phyloP scores from a whole-genome alignment of 345 rosid genomes.

The Syzygium aqueum region DNA sequence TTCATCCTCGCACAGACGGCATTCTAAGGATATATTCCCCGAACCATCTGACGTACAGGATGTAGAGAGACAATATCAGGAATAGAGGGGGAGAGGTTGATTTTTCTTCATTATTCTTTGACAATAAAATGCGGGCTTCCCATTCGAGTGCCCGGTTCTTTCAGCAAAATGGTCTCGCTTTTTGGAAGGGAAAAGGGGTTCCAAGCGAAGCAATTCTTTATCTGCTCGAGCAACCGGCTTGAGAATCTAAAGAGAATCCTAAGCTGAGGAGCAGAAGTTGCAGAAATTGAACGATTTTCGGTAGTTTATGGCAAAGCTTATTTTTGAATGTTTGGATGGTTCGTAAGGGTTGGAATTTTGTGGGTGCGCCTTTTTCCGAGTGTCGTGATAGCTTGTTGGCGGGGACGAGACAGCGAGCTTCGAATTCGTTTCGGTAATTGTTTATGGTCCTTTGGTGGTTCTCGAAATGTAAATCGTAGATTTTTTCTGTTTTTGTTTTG shows the following conservation, averaged over 20 bases:
- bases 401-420: constrained; percentile 1
- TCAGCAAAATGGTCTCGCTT: background rate
- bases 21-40: constrained; percentile 81
- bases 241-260: constrained; percentile 2
- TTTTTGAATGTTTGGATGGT: background rate
- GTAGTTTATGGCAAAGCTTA: background rate
- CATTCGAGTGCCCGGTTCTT: constrained; percentile 21
- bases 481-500: constrained; percentile 5
- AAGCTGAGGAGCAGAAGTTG: background rate
- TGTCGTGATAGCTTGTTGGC: background rate
- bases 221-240: background rate
- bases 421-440: constrained; percentile 16
- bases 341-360: background rate
- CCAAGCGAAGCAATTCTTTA: background rate
- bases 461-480: constrained; percentile 21
- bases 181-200: constrained; percentile 1
- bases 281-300: background rate
- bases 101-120: constrained; percentile 46
- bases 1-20: constrained; percentile 73
- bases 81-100: constrained; percentile 16
- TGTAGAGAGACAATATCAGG: constrained; percentile 37
- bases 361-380: background rate
- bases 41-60: constrained; percentile 56
- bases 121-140: constrained; percentile 42
- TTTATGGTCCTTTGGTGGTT: constrained; percentile 6